These are phyloP conservation scores for Dactylellina cionopaga DNA, from an alignment of 2,329 filamentous ascomycete species.

Conservation along the genomic window DNA sequence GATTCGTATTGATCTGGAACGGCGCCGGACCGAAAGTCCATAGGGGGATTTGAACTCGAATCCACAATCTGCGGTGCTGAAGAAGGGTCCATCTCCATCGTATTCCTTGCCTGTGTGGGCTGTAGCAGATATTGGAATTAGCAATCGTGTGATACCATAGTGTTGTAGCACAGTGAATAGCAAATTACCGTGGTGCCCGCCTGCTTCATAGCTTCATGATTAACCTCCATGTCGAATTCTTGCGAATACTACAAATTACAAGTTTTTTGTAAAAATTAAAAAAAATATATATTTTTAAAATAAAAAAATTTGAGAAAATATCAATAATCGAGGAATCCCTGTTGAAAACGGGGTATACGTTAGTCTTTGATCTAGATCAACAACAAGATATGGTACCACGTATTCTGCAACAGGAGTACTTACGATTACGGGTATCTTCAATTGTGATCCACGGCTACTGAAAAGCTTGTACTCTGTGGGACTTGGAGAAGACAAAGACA, in stretches of 20 bases:
- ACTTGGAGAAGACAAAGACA: not conserved
- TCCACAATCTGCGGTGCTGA: slow-evolving; percentile 39
- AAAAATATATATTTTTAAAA: not conserved
- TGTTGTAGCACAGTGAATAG: not conserved
- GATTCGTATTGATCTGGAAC: slow-evolving; percentile 48
- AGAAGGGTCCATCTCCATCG: slow-evolving; percentile 42
- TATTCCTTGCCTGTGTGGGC: not conserved
- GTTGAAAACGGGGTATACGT: too few species aligned
- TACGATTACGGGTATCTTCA: not conserved
- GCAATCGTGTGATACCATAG: not conserved
- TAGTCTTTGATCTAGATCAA: too few species aligned
- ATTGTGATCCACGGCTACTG: not conserved
- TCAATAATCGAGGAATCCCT: not conserved
- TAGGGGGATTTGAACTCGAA: slow-evolving; percentile 10
- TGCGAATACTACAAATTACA: not conserved
- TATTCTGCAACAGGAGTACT: too few species aligned
- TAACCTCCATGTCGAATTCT: slow-evolving; percentile 25
- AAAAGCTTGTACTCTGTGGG: slow-evolving; percentile 6
- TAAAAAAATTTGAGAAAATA: not conserved
- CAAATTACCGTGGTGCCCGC: slow-evolving; percentile 17
- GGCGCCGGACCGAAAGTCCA: slow-evolving; percentile 42
- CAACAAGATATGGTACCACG: too few species aligned
- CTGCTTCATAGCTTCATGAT: slow-evolving; percentile 43
- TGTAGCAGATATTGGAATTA: not conserved
- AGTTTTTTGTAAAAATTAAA: not conserved